Conservation (phyloP, 164 flowering plant genomes). For the Tetracentron sinense region DNA sequence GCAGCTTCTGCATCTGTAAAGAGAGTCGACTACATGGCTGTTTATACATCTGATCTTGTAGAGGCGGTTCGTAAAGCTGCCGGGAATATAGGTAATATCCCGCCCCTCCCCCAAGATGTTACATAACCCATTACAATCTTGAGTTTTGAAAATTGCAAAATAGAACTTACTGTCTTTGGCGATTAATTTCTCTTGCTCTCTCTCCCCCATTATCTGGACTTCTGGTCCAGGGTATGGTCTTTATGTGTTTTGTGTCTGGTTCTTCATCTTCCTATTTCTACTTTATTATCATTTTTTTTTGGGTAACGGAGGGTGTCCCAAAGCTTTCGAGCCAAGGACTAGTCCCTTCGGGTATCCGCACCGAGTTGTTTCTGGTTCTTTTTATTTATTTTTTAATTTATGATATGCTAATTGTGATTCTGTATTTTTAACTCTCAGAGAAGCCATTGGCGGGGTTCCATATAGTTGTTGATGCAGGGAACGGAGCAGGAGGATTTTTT, state of each 20-base stretch:
- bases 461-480: slow-evolving; percentile 96
- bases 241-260: not conserved
- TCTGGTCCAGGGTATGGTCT: not conserved
- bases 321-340: no score
- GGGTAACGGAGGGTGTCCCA: no score
- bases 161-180: not conserved
- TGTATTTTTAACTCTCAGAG: slow-evolving; percentile 41
- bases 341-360: not conserved
- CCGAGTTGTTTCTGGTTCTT: not conserved
- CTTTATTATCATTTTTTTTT: not conserved
- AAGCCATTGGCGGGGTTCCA: slow-evolving; percentile 97
- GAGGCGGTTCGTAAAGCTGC: slow-evolving; percentile 91
- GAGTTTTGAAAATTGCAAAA: no score
- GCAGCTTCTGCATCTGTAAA: slow-evolving; percentile 47
- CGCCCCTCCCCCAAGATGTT: not conserved
- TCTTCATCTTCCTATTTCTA: not conserved
- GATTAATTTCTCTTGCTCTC: not conserved
- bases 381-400: not conserved
- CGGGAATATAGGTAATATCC: slow-evolving; percentile 66
- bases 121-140: no score
- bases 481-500: slow-evolving; percentile 99
- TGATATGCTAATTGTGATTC: slow-evolving; percentile 9
- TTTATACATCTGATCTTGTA: slow-evolving; percentile 85
- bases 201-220: not conserved
- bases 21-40: slow-evolving; percentile 81